Percentiles rank a stretch among this genome's conserved stretches.
These are phyloP conservation scores for Turnera subulata DNA, from an alignment of 345 rosid species.

Conservation along the genomic window DNA sequence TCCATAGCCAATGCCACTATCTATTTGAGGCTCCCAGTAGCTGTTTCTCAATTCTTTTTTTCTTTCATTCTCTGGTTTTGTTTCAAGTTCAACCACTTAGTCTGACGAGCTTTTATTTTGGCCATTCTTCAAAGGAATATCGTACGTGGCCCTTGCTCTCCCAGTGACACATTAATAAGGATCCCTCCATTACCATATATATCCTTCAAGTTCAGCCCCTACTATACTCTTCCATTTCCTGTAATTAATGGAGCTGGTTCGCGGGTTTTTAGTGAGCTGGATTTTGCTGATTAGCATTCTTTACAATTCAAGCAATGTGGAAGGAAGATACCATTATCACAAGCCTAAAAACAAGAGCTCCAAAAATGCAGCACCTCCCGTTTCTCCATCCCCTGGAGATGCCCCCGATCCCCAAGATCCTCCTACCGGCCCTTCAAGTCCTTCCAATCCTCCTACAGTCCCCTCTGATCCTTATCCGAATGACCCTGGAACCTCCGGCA, in stretches of 20 bases:
- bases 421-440: conserved; percentile 22
- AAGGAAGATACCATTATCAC: conserved; percentile 66
- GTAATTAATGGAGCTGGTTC: conserved; percentile 27
- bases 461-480: conserved; percentile 70
- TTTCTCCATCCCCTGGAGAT: conserved; percentile 24
- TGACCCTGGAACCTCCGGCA: conserved; percentile 33
- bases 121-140: not conserved
- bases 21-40: not conserved
- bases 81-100: too few relatives aligned
- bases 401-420: conserved; percentile 19
- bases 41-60: not conserved
- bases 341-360: conserved; percentile 27
- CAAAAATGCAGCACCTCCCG: conserved; percentile 23
- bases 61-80: not conserved
- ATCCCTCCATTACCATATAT: not conserved
- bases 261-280: conserved; percentile 16
- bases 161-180: conserved; percentile 3
- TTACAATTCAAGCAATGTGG: conserved; percentile 40
- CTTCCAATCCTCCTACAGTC: conserved; percentile 24
- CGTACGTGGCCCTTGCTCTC: not conserved
- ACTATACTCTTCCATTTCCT: not conserved
- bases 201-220: not conserved
- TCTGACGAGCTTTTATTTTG: not conserved
- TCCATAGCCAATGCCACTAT: not conserved
- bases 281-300: conserved; percentile 12